A percentile compares a stretch with the other conserved stretches of the same genome.
phyloP scores from a whole-genome alignment of 331 rosid species.

The Telfairia occidentalis region DNA sequence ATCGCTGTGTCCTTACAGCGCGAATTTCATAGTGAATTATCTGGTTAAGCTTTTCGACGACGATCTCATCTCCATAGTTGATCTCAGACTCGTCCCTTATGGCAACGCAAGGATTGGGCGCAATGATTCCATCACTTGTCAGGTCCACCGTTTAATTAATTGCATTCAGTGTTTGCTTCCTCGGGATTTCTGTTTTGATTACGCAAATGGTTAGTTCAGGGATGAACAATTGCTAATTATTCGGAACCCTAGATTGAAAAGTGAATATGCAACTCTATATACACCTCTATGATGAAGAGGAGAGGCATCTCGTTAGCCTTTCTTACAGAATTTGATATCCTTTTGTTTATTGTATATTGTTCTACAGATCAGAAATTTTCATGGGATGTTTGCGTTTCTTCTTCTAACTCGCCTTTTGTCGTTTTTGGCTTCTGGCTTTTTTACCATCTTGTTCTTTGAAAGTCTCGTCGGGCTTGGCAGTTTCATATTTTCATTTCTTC shows the following conservation, averaged over 20 bases:
- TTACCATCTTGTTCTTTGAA: not conserved
- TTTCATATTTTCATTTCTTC: slow-evolving; percentile 16
- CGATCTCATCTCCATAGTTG: slow-evolving; percentile 47
- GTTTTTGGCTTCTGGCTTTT: not conserved
- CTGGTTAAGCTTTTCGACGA: slow-evolving; percentile 46
- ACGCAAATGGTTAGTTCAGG: not conserved
- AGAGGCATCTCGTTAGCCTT: not conserved
- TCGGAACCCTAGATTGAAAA: not conserved
- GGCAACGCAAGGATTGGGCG: slow-evolving; percentile 55
- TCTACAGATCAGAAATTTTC: not conserved
- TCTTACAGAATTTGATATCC: not conserved
- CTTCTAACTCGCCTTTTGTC: too few species aligned
- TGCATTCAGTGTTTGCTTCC: not conserved
- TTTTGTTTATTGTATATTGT: not conserved
- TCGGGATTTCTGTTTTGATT: not conserved
- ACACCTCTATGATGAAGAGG: not conserved
- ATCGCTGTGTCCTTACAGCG: slow-evolving; percentile 65
- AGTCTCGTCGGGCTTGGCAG: slow-evolving; percentile 24
- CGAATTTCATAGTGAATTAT: slow-evolving; percentile 48
- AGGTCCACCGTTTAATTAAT: slow-evolving; percentile 29
- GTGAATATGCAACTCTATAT: not conserved
- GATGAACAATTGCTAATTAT: not conserved
- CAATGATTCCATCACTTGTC: slow-evolving; percentile 60
- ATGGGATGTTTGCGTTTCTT: not conserved
- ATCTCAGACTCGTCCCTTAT: slow-evolving; percentile 75